Evolutionary conservation across 2,329 filamentous ascomycete species (phyloP), one percentile per base, ranked within the genome.

Genomic region (Fusarium continuum): DNA sequence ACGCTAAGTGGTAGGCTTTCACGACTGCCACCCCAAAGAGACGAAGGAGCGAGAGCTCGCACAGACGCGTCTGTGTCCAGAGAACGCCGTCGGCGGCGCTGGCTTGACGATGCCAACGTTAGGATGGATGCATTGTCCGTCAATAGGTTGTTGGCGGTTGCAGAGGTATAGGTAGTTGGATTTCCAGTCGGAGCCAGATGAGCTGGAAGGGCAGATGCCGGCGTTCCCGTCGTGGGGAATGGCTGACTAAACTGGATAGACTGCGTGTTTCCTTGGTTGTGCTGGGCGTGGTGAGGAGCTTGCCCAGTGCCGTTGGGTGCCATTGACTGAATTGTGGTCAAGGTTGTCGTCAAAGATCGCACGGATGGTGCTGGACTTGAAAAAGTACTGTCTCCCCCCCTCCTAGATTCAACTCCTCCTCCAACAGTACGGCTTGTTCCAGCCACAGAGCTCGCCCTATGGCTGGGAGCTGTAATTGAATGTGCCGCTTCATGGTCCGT

Each of bases 1-100:
- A 94, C 88, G 70, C 90, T 93, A 22, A 95, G 80, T 0, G 91
- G 91, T 2, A 95, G 82, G 36, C 88, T 91, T 76, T 95, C 91
- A 59, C 91, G 87, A 70, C 89, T 92, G 36, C 91, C 91, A 38
- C 91, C 91, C 82, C 91, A 95, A 5, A 94, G 82, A 1, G 91
- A 93, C 0, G 89, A 92, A 0, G 91, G 91, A 2, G 92, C 90
- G n/a, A 96, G 79, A 3, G 92, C 92, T 36, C 92, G 89, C 32
- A 95, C 91, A 0, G 91, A 94, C 6, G 92, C 92, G 73, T 95
- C 91, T 0, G 92, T 95, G 74, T 95, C 92, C 76, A 94, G 88
- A 25, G 91, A 93, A 58, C 91, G 86, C 43, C 91, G 85, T 29
- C 92, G 88, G 23, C 88, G 85, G 31, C 89, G 86, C 77, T 94